Percentiles rank a stretch among this genome's conserved stretches.
Evolutionary conservation across 371 early-diverging fungal genomes (phyloP).

Genomic region (Mortierella sp.): DNA sequence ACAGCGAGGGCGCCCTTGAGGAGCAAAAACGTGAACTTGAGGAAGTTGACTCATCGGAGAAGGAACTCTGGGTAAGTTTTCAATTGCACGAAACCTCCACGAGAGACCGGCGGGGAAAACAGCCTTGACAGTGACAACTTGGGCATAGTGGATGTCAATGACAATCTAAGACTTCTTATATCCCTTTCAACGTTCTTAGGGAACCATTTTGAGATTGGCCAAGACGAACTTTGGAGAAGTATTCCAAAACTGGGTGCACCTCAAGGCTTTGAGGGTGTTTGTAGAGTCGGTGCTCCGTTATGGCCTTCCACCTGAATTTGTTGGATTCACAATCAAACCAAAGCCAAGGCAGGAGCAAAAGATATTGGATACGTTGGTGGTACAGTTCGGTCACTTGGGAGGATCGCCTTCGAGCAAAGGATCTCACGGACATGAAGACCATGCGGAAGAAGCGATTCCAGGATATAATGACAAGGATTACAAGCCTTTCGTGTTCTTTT

Average conservation of each 20-base stretch:
- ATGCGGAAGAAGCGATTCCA: conserved; percentile 71
- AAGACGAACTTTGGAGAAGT: conserved; percentile 95
- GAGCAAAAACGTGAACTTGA: conserved; percentile 79
- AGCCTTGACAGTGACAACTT: too few species aligned
- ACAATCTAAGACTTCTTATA: too few species aligned
- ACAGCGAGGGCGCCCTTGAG: conserved; percentile 80
- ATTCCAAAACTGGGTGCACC: conserved; percentile 90
- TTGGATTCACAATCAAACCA: conserved; percentile 82
- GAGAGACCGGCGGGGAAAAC: too few species aligned
- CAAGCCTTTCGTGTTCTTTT: conserved; percentile 89
- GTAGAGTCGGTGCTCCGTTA: conserved; percentile 97
- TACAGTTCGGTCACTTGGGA: conserved; percentile 74
- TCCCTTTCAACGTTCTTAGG: conserved; percentile 57
- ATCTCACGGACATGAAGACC: conserved; percentile 53
- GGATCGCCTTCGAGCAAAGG: conserved; percentile 61
- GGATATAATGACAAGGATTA: conserved; percentile 87
- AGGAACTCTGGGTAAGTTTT: conserved; percentile 75
- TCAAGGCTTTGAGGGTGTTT: conserved; percentile 92
- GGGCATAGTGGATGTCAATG: too few species aligned
- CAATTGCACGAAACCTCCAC: too few species aligned
- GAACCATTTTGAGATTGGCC: conserved; percentile 82
- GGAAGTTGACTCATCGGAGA: conserved; percentile 78
- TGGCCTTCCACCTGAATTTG: conserved; percentile 95
- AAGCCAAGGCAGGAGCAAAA: conserved; percentile 83
- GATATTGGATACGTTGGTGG: conserved; percentile 74